Percentiles rank a stretch among this genome's conserved stretches.
Conservation (phyloP, 495 filamentous ascomycete species). For the Friedmanniomyces endolithicus region DNA sequence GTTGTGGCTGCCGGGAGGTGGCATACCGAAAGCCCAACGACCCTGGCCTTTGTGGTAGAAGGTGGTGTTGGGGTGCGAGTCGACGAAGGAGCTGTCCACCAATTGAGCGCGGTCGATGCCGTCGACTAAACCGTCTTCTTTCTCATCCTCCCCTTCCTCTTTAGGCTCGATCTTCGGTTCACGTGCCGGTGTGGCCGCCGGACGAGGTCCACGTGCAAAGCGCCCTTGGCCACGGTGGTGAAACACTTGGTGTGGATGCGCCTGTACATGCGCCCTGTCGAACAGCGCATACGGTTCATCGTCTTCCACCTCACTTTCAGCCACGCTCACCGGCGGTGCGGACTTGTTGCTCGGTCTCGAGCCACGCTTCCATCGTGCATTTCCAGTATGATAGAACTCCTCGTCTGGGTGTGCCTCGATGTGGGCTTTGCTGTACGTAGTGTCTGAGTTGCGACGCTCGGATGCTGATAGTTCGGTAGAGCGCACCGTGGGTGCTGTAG, state of each 20-base stretch:
- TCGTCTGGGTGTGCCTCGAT: slow-evolving; percentile 2
- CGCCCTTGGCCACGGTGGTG: slow-evolving; percentile 21
- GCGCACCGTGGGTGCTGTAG: background rate
- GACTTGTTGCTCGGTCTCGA: background rate
- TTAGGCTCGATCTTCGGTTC: background rate
- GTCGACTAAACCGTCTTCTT: no score
- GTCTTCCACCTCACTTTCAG: background rate
- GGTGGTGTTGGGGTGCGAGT: slow-evolving; percentile 8
- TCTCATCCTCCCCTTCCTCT: slow-evolving; percentile 4
- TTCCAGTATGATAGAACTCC: slow-evolving; percentile 20
- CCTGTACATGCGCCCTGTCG: slow-evolving; percentile 6
- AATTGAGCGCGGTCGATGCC: background rate
- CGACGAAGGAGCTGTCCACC: slow-evolving; percentile 10
- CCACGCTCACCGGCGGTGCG: background rate
- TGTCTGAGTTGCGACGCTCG: background rate
- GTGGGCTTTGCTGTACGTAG: slow-evolving; percentile 13
- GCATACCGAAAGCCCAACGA: slow-evolving; percentile 16
- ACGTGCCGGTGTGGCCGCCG: background rate
- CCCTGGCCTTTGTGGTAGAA: slow-evolving; percentile 20
- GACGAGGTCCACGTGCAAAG: slow-evolving; percentile 8
- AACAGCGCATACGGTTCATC: slow-evolving; percentile 1
- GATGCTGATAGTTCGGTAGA: background rate
- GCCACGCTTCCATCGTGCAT: slow-evolving; percentile 16
- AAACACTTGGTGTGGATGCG: slow-evolving; percentile 11
- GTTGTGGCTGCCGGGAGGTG: slow-evolving; percentile 4